Conservation (phyloP, 306 rosid genomes). For the Hippophae rhamnoides region DNA sequence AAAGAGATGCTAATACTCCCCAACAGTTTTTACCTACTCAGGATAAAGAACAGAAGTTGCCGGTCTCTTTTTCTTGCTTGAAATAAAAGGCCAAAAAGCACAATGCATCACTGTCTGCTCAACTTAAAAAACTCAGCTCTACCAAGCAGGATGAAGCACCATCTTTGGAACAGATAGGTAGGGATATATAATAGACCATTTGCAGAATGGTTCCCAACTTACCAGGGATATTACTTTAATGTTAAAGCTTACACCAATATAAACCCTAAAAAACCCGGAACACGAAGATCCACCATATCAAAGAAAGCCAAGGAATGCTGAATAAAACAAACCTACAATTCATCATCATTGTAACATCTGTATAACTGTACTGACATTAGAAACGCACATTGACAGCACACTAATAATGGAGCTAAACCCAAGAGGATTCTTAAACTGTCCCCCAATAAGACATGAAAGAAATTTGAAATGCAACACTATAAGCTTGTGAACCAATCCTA, state of each 20-base stretch:
- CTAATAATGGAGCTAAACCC: slow-evolving; percentile 12
- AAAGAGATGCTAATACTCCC: slow-evolving; percentile 68
- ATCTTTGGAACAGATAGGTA: too few species aligned
- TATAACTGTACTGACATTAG: slow-evolving; percentile 6
- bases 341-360: slow-evolving; percentile 29
- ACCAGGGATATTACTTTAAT: too few species aligned
- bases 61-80: slow-evolving; percentile 28
- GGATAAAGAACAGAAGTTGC: slow-evolving; percentile 59
- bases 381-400: slow-evolving; percentile 18
- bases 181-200: too few species aligned
- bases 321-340: slow-evolving; percentile 28
- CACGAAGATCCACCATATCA: too few species aligned
- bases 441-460: slow-evolving; percentile 9
- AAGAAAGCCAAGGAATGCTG: not conserved
- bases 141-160: too few species aligned
- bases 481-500: slow-evolving; percentile 7
- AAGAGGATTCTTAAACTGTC: slow-evolving; percentile 1
- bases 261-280: slow-evolving; percentile 18
- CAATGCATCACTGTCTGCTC: too few species aligned
- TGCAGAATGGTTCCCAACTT: too few species aligned
- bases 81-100: too few species aligned
- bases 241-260: not conserved
- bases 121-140: not conserved
- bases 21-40: slow-evolving; percentile 70
- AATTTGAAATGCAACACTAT: slow-evolving; percentile 5